Conservation (phyloP, 176 grass and related monocot genomes). For the Bonia amplexicaulis region DNA sequence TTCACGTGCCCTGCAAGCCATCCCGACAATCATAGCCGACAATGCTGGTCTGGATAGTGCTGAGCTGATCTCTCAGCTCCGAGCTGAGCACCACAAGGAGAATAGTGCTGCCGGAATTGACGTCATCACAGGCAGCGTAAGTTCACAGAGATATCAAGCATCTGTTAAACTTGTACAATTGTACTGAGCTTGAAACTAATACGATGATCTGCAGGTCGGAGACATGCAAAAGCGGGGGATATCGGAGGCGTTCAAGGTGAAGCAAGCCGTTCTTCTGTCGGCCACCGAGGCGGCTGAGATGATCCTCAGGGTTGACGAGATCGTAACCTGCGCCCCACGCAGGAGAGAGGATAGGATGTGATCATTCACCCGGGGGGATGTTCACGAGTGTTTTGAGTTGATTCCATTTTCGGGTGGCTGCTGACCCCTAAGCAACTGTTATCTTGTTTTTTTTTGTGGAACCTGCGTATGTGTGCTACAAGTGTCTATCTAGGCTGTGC, state of each 20-base stretch:
- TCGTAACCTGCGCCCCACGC: conserved; percentile 35
- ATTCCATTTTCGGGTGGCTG: neutral
- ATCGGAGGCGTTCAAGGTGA: conserved; percentile 52
- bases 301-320: conserved; percentile 50
- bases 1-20: conserved; percentile 74
- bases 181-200: neutral
- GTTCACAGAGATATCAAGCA: neutral
- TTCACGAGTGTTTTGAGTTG: neutral
- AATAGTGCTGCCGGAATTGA: conserved; percentile 65
- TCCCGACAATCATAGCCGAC: conserved; percentile 82
- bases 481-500: neutral
- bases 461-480: neutral
- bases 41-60: conserved; percentile 87
- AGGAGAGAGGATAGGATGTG: conserved; percentile 51
- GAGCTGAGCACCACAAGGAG: conserved; percentile 94
- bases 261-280: conserved; percentile 38
- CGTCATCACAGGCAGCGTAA: conserved; percentile 70
- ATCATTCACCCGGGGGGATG: neutral
- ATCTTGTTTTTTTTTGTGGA: conserved; percentile 3
- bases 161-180: neutral
- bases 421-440: neutral
- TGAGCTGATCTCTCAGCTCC: conserved; percentile 92
- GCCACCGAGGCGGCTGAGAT: conserved; percentile 40
- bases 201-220: conserved; percentile 23
- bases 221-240: conserved; percentile 52